Base-by-base conservation (phyloP, 306 rosid species). In the Inga oerstediana region DNA sequence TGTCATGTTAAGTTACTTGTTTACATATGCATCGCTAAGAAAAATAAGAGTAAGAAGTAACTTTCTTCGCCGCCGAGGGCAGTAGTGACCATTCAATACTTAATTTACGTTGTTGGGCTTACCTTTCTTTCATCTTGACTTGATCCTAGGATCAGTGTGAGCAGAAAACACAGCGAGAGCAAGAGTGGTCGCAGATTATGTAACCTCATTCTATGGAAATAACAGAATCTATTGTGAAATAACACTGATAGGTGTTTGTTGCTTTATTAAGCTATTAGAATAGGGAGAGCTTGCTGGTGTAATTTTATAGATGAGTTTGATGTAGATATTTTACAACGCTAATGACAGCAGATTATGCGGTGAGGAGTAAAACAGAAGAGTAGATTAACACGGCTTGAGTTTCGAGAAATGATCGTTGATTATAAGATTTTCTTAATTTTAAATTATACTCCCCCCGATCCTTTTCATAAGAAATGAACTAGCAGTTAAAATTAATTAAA, bases 71-170 rank as follows among this genome's bases (percentile, higher is more conserved):
- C 51, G 13, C 48, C 3, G 12, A 44, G 2, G 13, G 48, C 11
- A 10, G 13, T 45, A 39, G 43, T 39, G 48, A 45, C 8, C 8
- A 20, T 20, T 64, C 5, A 32, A 44, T 39, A 39, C 43, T 39
- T 39, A 39, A 39, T 39, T 39, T 39, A 39, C 43, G 72, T 66
- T 69, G 24, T 4, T 24, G 59, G 14, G 13, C 41, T 32, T 88
- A 93, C 94, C 97, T 86, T 88, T 87, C 95, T 91, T 86, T 83
- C 91, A 58, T 82, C 43, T 79, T 85, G 74, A 82, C 71, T 45
- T 81, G 86, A 77, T 78, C 82, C 94, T n/a, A 84, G 88, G 79
- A 86, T 81, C 27, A 52, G 52, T 30, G 66, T 30, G 10, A 83
- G 75, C 56, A 82, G 41, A 59, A 3, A 35, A 76, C 20, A 76